Percentiles rank a stretch among this genome's conserved stretches.
phyloP scores from a whole-genome alignment of 345 rosid species.

The Eucalyptus sp. region DNA sequence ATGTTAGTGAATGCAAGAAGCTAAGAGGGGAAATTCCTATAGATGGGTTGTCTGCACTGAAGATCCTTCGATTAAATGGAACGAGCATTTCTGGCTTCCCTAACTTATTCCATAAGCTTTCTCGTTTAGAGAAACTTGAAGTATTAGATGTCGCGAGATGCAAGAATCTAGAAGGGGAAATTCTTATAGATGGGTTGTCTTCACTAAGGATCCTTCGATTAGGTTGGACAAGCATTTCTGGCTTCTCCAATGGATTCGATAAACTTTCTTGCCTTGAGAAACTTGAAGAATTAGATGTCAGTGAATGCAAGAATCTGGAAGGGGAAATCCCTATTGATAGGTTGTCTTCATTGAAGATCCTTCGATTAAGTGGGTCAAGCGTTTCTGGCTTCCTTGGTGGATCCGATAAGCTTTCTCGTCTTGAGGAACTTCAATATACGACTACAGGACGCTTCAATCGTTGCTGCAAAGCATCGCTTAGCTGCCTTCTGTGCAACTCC shows the following conservation, averaged over 20 bases:
- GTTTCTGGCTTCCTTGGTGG: fast-evolving
- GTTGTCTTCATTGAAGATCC: neutral
- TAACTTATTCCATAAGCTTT: neutral
- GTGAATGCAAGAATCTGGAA: fast-evolving
- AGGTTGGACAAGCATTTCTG: neutral
- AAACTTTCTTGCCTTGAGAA: neutral
- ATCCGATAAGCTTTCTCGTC: neutral
- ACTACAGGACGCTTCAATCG: neutral
- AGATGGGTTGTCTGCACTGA: no score
- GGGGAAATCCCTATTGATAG: neutral
- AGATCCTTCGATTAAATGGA: no score
- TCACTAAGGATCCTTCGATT: neutral
- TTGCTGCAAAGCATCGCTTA: neutral
- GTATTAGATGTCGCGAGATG: neutral
- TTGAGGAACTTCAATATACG: fast-evolving
- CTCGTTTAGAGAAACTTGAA: neutral
- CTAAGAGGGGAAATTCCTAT: no score
- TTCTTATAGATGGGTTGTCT: neutral
- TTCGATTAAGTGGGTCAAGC: neutral
- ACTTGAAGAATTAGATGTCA: neutral
- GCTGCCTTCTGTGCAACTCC: neutral
- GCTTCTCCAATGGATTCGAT: neutral
- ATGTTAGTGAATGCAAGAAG: fast-evolving
- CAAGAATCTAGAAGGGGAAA: neutral
- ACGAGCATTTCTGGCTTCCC: neutral